Evolutionary conservation across 1,284 basidiomycete species (phyloP), one percentile per base, ranked within the genome.

Genomic region (Apiotrichum laibachii): DNA sequence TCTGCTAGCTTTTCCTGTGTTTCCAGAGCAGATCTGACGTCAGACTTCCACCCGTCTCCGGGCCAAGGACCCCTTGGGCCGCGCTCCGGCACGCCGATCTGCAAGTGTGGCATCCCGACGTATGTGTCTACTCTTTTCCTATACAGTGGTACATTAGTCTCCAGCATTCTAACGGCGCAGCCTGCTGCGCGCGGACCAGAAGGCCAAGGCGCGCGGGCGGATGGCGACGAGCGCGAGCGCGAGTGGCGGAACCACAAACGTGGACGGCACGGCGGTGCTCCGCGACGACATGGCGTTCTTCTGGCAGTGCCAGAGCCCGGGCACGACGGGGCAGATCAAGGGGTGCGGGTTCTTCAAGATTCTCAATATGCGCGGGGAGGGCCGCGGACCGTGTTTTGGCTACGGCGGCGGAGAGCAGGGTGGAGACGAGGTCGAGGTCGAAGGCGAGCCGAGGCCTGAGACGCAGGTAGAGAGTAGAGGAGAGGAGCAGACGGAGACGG

Each of bases 281-380:
- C 64, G 71, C 18, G 72, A 72, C 62, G 76, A 79, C 55, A 78
- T 79, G 72, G 81, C 82, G 50, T 92, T 89, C 71, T 93, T 91
- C 85, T 94, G 92, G 90, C 82, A 85, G 50, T 94, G 92, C 69
- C 88, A 89, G 70, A 87, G 85, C 11, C 87, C 87, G 0, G 86
- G 86, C 18, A 86, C 89, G 76, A 91, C 71, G 11, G 75, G 90
- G 59, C 86, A 90, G 19, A 86, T 90, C 22, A 90, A 92, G 75
- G 88, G 87, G 0, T 96, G 92, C 69, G 83, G 84, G 31, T 86
- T 86, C 64, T 94, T 91, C 85, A 85, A 84, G 67, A 80, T 88
- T 19, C 82, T 95, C 82, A 86, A 94, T 75, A 85, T 89, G 79
- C 73, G 81, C 54, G 81, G 79, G 6, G 92, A 94, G 74, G 86